These are phyloP conservation scores for Casuarina cunninghamiana DNA, from an alignment of 306 rosid genomes.

Conservation along the genomic window DNA sequence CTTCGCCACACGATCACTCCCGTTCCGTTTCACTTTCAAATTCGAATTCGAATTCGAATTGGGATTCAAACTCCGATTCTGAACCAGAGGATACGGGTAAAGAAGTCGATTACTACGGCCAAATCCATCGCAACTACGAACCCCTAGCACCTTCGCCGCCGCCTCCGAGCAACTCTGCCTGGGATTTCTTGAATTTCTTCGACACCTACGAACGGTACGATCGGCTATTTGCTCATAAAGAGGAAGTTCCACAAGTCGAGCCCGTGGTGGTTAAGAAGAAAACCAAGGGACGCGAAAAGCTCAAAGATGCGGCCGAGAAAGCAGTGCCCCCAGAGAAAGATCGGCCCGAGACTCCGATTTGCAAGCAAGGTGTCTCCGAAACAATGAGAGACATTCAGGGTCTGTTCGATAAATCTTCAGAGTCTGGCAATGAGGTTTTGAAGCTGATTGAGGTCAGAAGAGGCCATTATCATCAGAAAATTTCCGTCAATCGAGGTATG, in stretches of 20 bases:
- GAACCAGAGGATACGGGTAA: constrained; percentile 33
- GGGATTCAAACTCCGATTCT: constrained; percentile 28
- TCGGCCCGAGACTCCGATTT: constrained; percentile 17
- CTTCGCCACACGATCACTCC: constrained; percentile 24
- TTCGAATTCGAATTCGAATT: constrained; percentile 39
- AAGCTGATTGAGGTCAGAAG: constrained; percentile 54
- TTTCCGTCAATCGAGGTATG: constrained; percentile 52
- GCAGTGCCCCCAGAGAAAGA: constrained; percentile 21
- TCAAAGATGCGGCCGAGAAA: constrained; percentile 12
- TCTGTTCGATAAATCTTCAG: constrained; percentile 60
- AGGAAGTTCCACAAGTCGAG: not conserved
- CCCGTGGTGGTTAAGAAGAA: constrained; percentile 5
- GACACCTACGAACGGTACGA: constrained; percentile 74
- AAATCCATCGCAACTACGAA: constrained; percentile 10
- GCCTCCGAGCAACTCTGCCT: constrained; percentile 54
- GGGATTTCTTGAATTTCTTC: constrained; percentile 87
- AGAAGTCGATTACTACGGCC: constrained; percentile 27
- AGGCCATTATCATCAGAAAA: constrained; percentile 44
- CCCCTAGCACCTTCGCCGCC: constrained; percentile 45
- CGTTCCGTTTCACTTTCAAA: constrained; percentile 41
- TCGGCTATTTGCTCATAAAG: constrained; percentile 25
- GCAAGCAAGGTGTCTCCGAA: constrained; percentile 40
- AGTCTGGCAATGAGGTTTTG: constrained; percentile 55
- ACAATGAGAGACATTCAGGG: constrained; percentile 56
- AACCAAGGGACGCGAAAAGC: constrained; percentile 24